Evolutionary conservation across 2,329 filamentous ascomycete species (phyloP), one percentile per base, ranked within the genome.

Genomic region (Botrytis cinerea): DNA sequence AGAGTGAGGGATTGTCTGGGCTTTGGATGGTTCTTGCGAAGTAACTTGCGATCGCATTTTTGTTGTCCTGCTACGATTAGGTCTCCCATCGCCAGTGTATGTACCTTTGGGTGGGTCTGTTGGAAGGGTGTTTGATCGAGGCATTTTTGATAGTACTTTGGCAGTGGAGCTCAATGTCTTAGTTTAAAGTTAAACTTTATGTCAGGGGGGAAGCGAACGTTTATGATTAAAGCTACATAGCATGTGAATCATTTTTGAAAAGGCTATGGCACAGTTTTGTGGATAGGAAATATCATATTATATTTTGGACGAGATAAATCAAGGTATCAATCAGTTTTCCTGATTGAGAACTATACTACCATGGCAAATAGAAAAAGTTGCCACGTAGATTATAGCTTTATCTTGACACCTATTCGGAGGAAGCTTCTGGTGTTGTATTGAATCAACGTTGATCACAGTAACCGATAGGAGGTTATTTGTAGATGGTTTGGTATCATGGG

Each of bases 71-170:
- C 20, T 45, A n/a, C 54, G 25, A 40, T n/a, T 59, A 54, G 14
- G n/a, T 18, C 67, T 73, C 67, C 71, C 71, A 54, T 64, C 40
- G 51, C 74, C 66, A 14, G 75, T 76, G 62, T 74, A 70, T 4
- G 67, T 59, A n/a, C 46, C 45, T 69, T 75, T 67, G 38, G 74
- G 64, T 4, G 54, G 67, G 66, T 59, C 35, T 60, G 75, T 72
- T 43, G 75, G 74, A 35, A 76, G 71, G 38, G 74, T 76, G 59
- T 75, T 73, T 45, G 74, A 76, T 57, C 74, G 74, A 20, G 43
- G 68, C 75, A 78, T 77, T 28, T 51, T 72, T 25, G 51, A 66
- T 66, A 10, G 10, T 38, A 18, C n/a, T 25, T 48, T 18, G 18
- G 12, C 28, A 18, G 63, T n/a, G 45, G 63, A 38, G 18, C 8